These are phyloP conservation scores for Trichocomaceae sp. DNA, from an alignment of 2,329 filamentous ascomycete genomes.

Conservation along the genomic window DNA sequence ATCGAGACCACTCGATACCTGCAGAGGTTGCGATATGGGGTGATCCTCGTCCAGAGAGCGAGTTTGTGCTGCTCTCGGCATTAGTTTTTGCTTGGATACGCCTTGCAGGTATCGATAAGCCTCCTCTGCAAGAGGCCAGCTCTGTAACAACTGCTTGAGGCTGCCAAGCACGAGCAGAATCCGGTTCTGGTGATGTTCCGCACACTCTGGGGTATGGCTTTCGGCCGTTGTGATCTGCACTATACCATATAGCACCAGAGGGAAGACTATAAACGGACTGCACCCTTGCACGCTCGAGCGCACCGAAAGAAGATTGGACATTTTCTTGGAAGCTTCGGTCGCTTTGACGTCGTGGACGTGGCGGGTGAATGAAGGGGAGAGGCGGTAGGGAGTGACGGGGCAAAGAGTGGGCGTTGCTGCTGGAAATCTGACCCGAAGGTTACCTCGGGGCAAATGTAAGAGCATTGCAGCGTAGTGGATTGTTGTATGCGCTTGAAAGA, in stretches of 20 bases:
- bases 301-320: constrained; percentile 29
- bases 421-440: constrained; percentile 42
- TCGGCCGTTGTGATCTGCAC: constrained; percentile 29
- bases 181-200: constrained; percentile 34
- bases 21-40: too few relatives aligned
- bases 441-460: constrained; percentile 67
- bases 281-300: constrained; percentile 27
- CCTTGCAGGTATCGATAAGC: constrained; percentile 21
- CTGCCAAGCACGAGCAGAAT: constrained; percentile 31
- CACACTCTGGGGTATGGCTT: constrained; percentile 31
- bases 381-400: constrained; percentile 21
- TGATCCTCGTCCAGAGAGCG: background rate
- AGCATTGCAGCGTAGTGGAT: constrained; percentile 53
- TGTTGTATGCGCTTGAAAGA: constrained; percentile 34
- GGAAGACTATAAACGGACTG: constrained; percentile 26
- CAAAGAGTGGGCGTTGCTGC: constrained; percentile 21
- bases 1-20: too few relatives aligned
- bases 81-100: background rate
- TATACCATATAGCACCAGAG: constrained; percentile 24
- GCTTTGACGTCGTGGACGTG: constrained; percentile 31
- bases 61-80: background rate
- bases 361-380: constrained; percentile 28
- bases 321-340: constrained; percentile 28
- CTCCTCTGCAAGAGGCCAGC: constrained; percentile 23
- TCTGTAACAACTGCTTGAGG: constrained; percentile 26